These are phyloP conservation scores for Cicer judaicum DNA, from an alignment of 306 rosid genomes.

Conservation along the genomic window DNA sequence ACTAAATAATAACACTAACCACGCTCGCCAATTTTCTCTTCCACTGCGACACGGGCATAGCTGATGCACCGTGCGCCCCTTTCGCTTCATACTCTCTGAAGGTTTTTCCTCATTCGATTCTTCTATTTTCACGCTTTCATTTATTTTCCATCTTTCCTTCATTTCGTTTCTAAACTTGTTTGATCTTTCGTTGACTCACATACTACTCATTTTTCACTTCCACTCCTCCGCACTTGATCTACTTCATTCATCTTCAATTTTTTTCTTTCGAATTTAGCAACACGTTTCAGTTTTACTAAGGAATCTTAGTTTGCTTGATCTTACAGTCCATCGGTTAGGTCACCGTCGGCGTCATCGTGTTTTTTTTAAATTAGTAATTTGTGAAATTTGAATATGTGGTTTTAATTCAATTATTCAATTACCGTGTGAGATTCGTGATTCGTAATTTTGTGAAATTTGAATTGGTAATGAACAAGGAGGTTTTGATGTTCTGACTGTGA, in stretches of 20 bases:
- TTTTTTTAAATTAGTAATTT: background rate
- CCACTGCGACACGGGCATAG: slow-evolving; percentile 48
- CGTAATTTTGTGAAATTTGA: too few species aligned
- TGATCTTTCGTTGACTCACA: slow-evolving; percentile 53
- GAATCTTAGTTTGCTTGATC: background rate
- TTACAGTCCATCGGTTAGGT: slow-evolving; percentile 13
- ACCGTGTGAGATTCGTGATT: slow-evolving; percentile 14
- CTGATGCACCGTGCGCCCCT: slow-evolving; percentile 54
- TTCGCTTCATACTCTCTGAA: slow-evolving; percentile 53
- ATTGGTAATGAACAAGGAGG: slow-evolving; percentile 56
- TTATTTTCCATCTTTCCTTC: slow-evolving; percentile 10
- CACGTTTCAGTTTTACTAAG: slow-evolving; percentile 9
- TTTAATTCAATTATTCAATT: slow-evolving; percentile 21
- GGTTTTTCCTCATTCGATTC: slow-evolving; percentile 53
- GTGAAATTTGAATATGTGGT: slow-evolving; percentile 10
- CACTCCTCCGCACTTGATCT: slow-evolving; percentile 58
- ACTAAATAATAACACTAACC: background rate
- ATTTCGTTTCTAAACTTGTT: background rate
- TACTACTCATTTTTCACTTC: slow-evolving; percentile 38
- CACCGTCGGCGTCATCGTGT: background rate
- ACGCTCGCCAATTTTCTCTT: slow-evolving; percentile 3
- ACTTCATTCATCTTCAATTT: slow-evolving; percentile 21
- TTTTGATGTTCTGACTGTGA: slow-evolving; percentile 52
- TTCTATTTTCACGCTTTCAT: slow-evolving; percentile 18
- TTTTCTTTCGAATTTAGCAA: background rate